A percentile compares a stretch with the other conserved stretches of the same genome.
phyloP scores from a whole-genome alignment of 2,329 filamentous ascomycete species.

The Sclerotinia borealis region DNA sequence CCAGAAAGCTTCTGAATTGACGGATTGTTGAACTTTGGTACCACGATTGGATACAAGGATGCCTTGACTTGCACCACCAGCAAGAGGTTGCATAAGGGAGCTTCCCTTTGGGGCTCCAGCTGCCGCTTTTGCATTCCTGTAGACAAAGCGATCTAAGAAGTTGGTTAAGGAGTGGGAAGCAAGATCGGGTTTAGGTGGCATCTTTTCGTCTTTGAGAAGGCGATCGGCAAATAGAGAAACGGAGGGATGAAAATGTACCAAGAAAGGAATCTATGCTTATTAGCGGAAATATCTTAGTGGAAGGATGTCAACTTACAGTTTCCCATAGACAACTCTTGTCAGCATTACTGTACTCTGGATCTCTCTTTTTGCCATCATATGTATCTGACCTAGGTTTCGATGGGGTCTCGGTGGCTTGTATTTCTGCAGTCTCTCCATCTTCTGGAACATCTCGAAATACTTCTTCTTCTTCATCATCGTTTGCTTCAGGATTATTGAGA shows the following conservation, averaged over 20 bases:
- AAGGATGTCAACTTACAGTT: conserved; percentile 47
- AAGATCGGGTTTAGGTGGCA: conserved; percentile 84
- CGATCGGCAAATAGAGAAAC: conserved; percentile 76
- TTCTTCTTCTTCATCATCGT: conserved; percentile 55
- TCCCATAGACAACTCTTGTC: conserved; percentile 93
- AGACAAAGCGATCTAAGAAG: conserved; percentile 98
- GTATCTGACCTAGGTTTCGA: conserved; percentile 25
- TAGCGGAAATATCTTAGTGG: not conserved
- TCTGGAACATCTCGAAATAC: conserved; percentile 58
- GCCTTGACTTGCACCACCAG: conserved; percentile 53
- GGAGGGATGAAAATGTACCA: conserved; percentile 86
- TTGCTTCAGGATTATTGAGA: conserved; percentile 72
- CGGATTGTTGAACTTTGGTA: conserved; percentile 49
- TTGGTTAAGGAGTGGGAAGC: conserved; percentile 86
- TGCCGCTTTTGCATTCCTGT: conserved; percentile 78
- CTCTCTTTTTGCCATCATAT: conserved; percentile 87
- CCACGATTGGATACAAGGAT: conserved; percentile 48
- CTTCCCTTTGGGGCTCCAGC: conserved; percentile 60
- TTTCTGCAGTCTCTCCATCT: conserved; percentile 38
- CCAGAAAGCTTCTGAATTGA: conserved; percentile 91
- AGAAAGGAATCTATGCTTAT: conserved; percentile 50
- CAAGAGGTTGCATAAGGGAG: conserved; percentile 95
- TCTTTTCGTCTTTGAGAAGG: conserved; percentile 61
- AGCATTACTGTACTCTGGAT: conserved; percentile 90
- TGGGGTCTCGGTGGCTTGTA: conserved; percentile 2